These are phyloP conservation scores for Meripilus lineatus DNA, from an alignment of 1,284 basidiomycete genomes.

Conservation along the genomic window DNA sequence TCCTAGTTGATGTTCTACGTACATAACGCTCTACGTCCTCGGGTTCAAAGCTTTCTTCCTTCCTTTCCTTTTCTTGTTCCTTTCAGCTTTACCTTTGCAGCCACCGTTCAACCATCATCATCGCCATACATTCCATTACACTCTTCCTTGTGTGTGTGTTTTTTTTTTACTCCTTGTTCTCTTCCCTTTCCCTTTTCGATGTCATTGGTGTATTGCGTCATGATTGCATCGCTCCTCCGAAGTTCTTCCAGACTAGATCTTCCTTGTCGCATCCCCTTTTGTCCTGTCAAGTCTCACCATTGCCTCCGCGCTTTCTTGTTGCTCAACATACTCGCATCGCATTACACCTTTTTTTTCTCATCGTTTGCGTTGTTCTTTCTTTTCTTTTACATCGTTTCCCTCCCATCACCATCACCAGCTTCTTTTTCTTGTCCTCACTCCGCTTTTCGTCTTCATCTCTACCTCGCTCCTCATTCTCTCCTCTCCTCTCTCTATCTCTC, in stretches of 20 bases:
- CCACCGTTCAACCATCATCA: too few relatives aligned
- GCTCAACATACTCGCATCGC: neutral
- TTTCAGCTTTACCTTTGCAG: too few relatives aligned
- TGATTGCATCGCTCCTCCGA: neutral
- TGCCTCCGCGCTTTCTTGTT: neutral
- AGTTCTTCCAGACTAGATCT: neutral
- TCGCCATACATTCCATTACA: too few relatives aligned
- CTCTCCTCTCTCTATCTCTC: constrained; percentile 11
- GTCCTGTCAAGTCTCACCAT: neutral
- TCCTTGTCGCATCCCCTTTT: constrained; percentile 1
- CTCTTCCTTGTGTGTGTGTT: neutral
- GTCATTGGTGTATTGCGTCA: neutral
- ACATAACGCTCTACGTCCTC: too few relatives aligned
- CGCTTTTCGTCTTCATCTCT: constrained; percentile 15
- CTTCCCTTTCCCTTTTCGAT: neutral
- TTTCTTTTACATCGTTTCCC: neutral
- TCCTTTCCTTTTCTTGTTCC: too few relatives aligned
- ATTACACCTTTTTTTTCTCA: constrained; percentile 6
- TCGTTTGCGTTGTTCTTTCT: neutral
- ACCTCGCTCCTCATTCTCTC: constrained; percentile 9
- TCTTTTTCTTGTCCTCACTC: constrained; percentile 10
- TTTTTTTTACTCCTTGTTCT: neutral
- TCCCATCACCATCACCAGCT: neutral
- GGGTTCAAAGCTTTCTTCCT: too few relatives aligned
- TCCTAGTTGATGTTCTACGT: neutral